phyloP scores from a whole-genome alignment of 495 filamentous ascomycete species.

The Penicillium canariense region DNA sequence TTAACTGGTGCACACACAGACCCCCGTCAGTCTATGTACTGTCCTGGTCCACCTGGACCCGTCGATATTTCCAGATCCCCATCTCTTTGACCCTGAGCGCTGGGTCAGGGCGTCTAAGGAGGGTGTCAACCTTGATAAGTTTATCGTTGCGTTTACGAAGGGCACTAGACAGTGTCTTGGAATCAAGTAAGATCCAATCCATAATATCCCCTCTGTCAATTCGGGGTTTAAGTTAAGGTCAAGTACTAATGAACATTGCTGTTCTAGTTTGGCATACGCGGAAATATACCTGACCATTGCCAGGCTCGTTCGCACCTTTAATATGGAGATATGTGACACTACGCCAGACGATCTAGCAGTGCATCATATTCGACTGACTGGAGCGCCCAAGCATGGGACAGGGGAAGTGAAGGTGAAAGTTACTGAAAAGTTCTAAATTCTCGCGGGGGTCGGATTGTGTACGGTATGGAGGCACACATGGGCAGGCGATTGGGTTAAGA shows the following conservation, averaged over 20 bases:
- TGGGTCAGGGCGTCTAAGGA: neutral
- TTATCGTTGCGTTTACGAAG: neutral
- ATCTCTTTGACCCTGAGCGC: neutral
- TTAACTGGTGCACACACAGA: too few relatives aligned
- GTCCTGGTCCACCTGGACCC: neutral
- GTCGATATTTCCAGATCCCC: neutral
- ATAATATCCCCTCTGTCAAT: neutral
- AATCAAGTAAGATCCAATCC: neutral
- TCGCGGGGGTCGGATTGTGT: too few relatives aligned
- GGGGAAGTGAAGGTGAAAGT: too few relatives aligned
- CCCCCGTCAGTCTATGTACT: neutral
- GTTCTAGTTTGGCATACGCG: neutral
- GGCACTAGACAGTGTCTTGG: neutral
- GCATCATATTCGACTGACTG: too few relatives aligned
- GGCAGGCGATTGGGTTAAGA: too few relatives aligned
- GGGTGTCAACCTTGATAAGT: neutral
- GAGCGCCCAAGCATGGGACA: too few relatives aligned
- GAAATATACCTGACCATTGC: neutral
- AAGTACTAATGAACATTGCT: too few relatives aligned
- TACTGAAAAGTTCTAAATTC: too few relatives aligned
- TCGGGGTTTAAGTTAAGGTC: neutral
- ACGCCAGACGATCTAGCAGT: too few relatives aligned
- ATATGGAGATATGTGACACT: neutral
- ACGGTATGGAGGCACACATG: too few relatives aligned
- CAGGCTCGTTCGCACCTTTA: neutral